Evolutionary conservation across 192 early-diverging fungal species (phyloP).

Genomic region (Cladochytrium replicatum): DNA sequence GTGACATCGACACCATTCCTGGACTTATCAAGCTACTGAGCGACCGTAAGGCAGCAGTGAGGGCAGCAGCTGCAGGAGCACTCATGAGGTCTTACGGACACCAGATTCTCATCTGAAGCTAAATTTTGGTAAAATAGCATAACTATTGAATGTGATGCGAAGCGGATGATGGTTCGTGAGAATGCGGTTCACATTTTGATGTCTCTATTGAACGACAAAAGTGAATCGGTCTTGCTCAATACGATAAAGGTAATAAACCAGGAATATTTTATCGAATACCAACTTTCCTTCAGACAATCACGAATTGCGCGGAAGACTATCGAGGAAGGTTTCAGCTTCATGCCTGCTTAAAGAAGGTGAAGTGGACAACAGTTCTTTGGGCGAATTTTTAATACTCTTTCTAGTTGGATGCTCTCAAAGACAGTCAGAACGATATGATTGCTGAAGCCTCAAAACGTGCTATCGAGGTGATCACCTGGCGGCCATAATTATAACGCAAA

Average conservation of each 20-base stretch:
- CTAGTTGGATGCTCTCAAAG: slow-evolving; percentile 24
- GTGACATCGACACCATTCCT: slow-evolving; percentile 20
- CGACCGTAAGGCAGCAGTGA: slow-evolving; percentile 25
- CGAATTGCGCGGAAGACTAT: slow-evolving; percentile 50
- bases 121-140: slow-evolving; percentile 19
- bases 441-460: slow-evolving; percentile 34
- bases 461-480: slow-evolving; percentile 43
- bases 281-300: slow-evolving; percentile 21
- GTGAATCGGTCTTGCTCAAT: slow-evolving; percentile 37
- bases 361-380: neutral
- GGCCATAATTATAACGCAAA: slow-evolving; percentile 29
- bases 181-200: slow-evolving; percentile 22
- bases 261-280: neutral
- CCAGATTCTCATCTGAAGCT: neutral
- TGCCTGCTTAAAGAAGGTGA: slow-evolving; percentile 33
- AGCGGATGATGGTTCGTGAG: slow-evolving; percentile 35
- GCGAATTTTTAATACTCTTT: neutral
- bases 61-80: slow-evolving; percentile 42
- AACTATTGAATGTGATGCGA: slow-evolving; percentile 45
- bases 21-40: slow-evolving; percentile 26
- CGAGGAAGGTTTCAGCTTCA: slow-evolving; percentile 47
- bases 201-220: slow-evolving; percentile 33
- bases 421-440: slow-evolving; percentile 27
- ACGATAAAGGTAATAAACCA: slow-evolving; percentile 27
- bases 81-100: slow-evolving; percentile 31